These are phyloP conservation scores for Vitis labrusca DNA, from an alignment of 164 flowering plant species.

Conservation along the genomic window DNA sequence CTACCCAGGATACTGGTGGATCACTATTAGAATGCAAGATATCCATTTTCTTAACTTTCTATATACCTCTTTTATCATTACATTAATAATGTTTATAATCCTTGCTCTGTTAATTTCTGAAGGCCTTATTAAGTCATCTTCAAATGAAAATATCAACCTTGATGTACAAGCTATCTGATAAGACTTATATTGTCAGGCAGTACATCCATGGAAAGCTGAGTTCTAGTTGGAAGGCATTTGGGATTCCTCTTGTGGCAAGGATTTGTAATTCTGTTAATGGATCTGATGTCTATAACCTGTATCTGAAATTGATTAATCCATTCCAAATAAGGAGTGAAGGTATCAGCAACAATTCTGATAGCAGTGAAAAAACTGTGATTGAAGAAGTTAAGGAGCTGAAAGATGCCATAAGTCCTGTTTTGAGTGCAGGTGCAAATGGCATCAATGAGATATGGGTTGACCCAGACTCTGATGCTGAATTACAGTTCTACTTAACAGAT, in stretches of 20 bases:
- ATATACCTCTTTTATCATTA: too few species aligned
- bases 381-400: constrained; percentile 38
- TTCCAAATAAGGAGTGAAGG: constrained; percentile 34
- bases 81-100: too few species aligned
- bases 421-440: constrained; percentile 18
- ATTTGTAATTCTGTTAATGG: constrained; percentile 40
- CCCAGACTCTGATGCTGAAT: constrained; percentile 30
- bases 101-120: too few species aligned
- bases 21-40: too few species aligned
- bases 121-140: too few species aligned
- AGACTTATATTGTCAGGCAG: constrained; percentile 39
- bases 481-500: constrained; percentile 61
- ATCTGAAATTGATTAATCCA: constrained; percentile 54
- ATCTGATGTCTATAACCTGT: constrained; percentile 50
- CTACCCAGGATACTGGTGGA: too few species aligned
- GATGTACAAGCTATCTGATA: background rate
- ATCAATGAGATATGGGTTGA: constrained; percentile 22
- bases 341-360: constrained; percentile 23
- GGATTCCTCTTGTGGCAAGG: constrained; percentile 73
- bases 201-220: constrained; percentile 41
- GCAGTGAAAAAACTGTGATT: constrained; percentile 17
- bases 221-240: constrained; percentile 62
- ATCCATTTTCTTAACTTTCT: too few species aligned
- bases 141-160: too few species aligned
- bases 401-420: constrained; percentile 17